phyloP scores from a whole-genome alignment of 1,284 basidiomycete species.

The Boletus semigastroideus region DNA sequence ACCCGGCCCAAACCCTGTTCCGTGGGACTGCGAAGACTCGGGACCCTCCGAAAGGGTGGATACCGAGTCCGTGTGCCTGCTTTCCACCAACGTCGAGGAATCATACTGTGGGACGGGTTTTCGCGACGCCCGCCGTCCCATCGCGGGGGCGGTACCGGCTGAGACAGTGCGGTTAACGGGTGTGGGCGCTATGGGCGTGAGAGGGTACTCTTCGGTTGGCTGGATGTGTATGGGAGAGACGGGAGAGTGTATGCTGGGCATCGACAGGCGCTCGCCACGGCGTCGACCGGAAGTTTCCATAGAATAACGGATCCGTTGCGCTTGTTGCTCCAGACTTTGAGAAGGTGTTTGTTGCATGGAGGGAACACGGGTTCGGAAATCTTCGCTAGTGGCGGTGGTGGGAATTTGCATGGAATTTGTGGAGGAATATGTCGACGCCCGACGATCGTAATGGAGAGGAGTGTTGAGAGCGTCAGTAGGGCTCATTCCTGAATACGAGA shows the following conservation, averaged over 20 bases:
- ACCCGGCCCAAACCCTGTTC: slow-evolving; percentile 16
- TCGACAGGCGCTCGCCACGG: slow-evolving; percentile 31
- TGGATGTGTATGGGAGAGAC: slow-evolving; percentile 5
- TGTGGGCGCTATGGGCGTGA: slow-evolving; percentile 17
- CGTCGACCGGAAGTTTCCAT: slow-evolving; percentile 31
- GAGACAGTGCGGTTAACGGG: slow-evolving; percentile 27
- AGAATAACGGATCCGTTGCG: slow-evolving; percentile 31
- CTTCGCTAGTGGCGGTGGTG: slow-evolving; percentile 1
- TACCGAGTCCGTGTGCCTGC: slow-evolving; percentile 18
- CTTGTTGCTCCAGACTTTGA: slow-evolving; percentile 28
- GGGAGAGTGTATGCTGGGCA: slow-evolving; percentile 25
- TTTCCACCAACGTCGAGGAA: slow-evolving; percentile 27
- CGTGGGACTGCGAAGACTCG: slow-evolving; percentile 33
- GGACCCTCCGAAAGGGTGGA: slow-evolving; percentile 24
- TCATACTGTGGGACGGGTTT: slow-evolving; percentile 49
- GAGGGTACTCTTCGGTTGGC: slow-evolving; percentile 26
- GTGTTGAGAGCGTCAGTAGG: slow-evolving; percentile 21
- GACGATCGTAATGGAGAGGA: slow-evolving; percentile 22
- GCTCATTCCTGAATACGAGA: slow-evolving; percentile 14
- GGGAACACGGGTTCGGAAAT: slow-evolving; percentile 9
- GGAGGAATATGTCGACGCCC: slow-evolving; percentile 23
- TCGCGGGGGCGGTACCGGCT: slow-evolving; percentile 15
- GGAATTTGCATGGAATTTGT: slow-evolving; percentile 18
- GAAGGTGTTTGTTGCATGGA: slow-evolving; percentile 12
- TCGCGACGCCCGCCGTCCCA: slow-evolving; percentile 34